Evolutionary conservation across 2,329 filamentous ascomycete species (phyloP).

Genomic region (Tolypocladium ovalisporum): DNA sequence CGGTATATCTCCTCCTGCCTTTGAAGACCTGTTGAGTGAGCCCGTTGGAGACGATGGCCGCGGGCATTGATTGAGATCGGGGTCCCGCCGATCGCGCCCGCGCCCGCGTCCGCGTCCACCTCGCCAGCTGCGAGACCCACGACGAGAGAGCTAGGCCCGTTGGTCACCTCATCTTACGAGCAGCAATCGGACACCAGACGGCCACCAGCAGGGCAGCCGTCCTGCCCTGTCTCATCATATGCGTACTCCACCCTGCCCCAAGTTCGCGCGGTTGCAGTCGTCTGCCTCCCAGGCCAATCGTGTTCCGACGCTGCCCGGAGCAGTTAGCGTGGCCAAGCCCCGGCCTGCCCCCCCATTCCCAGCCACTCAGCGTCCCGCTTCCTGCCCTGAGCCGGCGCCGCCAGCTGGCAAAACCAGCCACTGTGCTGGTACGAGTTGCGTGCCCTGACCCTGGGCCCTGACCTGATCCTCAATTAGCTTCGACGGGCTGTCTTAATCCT

Average conservation of each 20-base stretch:
- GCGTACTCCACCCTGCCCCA: background rate
- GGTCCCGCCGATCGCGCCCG: background rate
- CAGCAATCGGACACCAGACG: background rate
- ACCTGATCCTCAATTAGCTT: background rate
- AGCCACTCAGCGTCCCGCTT: constrained; percentile 12
- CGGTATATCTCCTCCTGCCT: background rate
- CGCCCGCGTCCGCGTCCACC: background rate
- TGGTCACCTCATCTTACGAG: background rate
- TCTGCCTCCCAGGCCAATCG: background rate
- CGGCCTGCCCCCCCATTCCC: background rate
- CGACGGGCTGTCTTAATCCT: background rate
- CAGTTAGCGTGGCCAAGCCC: background rate
- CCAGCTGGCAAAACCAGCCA: background rate
- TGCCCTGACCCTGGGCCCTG: background rate
- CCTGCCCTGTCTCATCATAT: background rate
- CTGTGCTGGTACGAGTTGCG: background rate
- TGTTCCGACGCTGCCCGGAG: background rate
- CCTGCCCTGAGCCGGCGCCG: constrained; percentile 3
- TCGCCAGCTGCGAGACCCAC: background rate
- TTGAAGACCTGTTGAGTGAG: background rate
- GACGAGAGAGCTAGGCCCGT: background rate
- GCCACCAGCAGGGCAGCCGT: background rate
- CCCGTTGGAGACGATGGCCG: background rate
- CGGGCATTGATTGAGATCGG: background rate
- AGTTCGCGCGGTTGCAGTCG: background rate